Conservation (phyloP, 192 early-diverging fungal species). For the Coemansia sp. region DNA sequence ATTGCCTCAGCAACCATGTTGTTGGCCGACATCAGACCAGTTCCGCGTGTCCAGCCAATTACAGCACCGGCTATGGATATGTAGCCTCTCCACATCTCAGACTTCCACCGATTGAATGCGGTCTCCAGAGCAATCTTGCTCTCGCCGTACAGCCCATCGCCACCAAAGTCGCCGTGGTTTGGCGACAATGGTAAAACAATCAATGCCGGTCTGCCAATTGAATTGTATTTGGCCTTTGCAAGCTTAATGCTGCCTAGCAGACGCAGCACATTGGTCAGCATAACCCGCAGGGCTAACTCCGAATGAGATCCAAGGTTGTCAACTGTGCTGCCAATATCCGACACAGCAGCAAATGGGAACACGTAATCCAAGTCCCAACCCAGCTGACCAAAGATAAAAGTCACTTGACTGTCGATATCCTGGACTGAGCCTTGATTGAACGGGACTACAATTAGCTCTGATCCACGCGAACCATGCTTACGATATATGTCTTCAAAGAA, state of each 20-base stretch:
- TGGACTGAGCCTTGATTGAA: slow-evolving; percentile 90
- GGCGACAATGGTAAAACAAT: slow-evolving; percentile 88
- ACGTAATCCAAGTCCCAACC: slow-evolving; percentile 92
- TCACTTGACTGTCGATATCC: slow-evolving; percentile 73
- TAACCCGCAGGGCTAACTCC: slow-evolving; percentile 88
- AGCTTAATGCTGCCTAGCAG: slow-evolving; percentile 82
- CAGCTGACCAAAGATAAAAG: slow-evolving; percentile 77
- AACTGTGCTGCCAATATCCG: slow-evolving; percentile 80
- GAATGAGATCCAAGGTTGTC: slow-evolving; percentile 79
- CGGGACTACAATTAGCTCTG: slow-evolving; percentile 86
- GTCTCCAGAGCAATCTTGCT: slow-evolving; percentile 90
- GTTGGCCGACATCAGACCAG: slow-evolving; percentile 86
- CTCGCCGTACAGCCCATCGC: slow-evolving; percentile 92
- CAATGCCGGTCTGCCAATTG: slow-evolving; percentile 75
- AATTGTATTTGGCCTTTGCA: slow-evolving; percentile 72
- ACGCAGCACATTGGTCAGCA: slow-evolving; percentile 89
- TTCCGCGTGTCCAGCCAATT: slow-evolving; percentile 96
- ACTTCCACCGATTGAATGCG: slow-evolving; percentile 84
- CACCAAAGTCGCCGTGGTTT: slow-evolving; percentile 92
- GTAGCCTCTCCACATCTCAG: slow-evolving; percentile 85
- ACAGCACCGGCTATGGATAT: slow-evolving; percentile 84
- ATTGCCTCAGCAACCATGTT: slow-evolving; percentile 82
- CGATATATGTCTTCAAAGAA: slow-evolving; percentile 90
- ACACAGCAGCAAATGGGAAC: slow-evolving; percentile 90
- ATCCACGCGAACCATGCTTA: slow-evolving; percentile 78